Evolutionary conservation across 2,329 filamentous ascomycete genomes (phyloP), one percentile per base, ranked within the genome.

Genomic region (Polychaeton citri): DNA sequence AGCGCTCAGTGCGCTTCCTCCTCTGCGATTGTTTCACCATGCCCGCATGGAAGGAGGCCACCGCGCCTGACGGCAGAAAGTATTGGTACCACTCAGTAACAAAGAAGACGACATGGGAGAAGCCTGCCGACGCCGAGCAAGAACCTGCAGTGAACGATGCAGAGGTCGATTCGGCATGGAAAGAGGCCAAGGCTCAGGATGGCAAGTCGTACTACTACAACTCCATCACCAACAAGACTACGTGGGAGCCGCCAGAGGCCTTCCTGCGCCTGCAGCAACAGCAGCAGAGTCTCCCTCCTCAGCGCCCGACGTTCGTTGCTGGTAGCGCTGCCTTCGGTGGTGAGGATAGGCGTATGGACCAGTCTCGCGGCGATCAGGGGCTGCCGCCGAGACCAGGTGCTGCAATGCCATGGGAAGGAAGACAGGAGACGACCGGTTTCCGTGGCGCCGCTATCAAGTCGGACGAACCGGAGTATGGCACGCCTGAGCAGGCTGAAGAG

Each of bases 141-240:
- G 42, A 47, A 19, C 37, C 39, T 19, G 39, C 55, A 87, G 84
- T 81, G 81, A 54, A 83, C 83, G 37, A 70, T 92, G 48, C 45
- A 8, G 49, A 46, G 8, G 50, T 50, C 44, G 30, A 32, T 16
- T 10, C 10, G 3, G 30, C 30, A 3, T 98, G 87, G 86, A 90
- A 88, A 53, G 85, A 94, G 60, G 90, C 93, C 54, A 85, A 80
- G 18, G 79, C 83, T 16, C 77, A 86, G 43, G 82, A 84, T 44
- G 90, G 88, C 32, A 77, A 79, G 50, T 84, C 88, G 55, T 98
- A 98, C 62, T 98, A 86, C 50, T 88, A 87, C 60, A 90, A 98
- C 59, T 82, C 79, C 21, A 81, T 92, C 60, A 87, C 83, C 31
- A 87, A 88, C 61, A 74, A 86, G 63, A 96, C 86, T 58, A 85